phyloP scores from a whole-genome alignment of 805 yeast species.

The Grigorovia yakushimaensis region DNA sequence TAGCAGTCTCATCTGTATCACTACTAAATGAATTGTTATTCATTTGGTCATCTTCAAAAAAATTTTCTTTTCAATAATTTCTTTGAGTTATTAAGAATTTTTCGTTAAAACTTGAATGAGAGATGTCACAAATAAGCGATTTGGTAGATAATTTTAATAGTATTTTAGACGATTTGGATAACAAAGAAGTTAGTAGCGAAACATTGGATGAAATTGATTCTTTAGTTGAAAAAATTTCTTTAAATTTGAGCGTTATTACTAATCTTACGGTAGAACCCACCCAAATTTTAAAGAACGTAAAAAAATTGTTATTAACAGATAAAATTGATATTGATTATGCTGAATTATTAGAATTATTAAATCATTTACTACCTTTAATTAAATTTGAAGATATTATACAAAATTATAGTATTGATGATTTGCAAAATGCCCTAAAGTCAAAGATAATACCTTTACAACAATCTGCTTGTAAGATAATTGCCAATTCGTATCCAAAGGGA shows the following conservation, averaged over 20 bases:
- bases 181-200: neutral
- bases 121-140: neutral
- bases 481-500: constrained; percentile 21
- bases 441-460: constrained; percentile 10
- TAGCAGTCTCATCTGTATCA: neutral
- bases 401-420: constrained; percentile 16
- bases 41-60: constrained; percentile 8
- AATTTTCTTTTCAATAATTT: neutral
- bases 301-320: constrained; percentile 8
- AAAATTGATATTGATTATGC: constrained; percentile 13
- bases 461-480: constrained; percentile 21
- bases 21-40: neutral
- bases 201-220: neutral
- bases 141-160: neutral
- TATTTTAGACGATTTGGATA: neutral
- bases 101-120: neutral
- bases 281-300: constrained; percentile 13
- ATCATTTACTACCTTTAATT: constrained; percentile 11
- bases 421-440: constrained; percentile 17
- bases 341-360: constrained; percentile 14
- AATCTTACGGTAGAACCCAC: constrained; percentile 8
- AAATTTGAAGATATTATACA: constrained; percentile 19
- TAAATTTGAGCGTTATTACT: constrained; percentile 9
- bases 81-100: too few relatives aligned
- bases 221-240: neutral